Conservation (phyloP, 805 yeast species). For the Soucietia sequanensis region DNA sequence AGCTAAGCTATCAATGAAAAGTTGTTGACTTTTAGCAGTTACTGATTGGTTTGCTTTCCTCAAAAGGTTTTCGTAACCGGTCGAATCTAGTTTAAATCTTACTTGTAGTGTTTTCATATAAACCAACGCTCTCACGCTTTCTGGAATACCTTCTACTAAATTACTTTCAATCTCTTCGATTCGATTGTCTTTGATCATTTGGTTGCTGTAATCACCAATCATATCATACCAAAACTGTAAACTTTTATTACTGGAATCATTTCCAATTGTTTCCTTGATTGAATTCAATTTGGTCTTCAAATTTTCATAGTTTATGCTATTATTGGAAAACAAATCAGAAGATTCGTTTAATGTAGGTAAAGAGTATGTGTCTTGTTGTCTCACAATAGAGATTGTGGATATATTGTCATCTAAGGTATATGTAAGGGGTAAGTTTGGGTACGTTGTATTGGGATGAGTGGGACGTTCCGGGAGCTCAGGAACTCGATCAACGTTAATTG, state of each 20-base stretch:
- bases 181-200: constrained; percentile 6
- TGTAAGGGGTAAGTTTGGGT: constrained; percentile 1
- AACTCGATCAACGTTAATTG: background rate
- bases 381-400: constrained; percentile 18
- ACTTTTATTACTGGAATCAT: constrained; percentile 4
- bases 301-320: constrained; percentile 7
- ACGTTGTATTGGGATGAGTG: background rate
- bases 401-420: constrained; percentile 17
- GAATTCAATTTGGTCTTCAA: constrained; percentile 5
- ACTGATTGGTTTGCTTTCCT: constrained; percentile 20
- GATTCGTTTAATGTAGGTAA: constrained; percentile 26
- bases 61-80: constrained; percentile 29
- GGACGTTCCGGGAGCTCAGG: constrained; percentile 1
- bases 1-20: constrained; percentile 14
- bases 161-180: constrained; percentile 18
- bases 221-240: constrained; percentile 17
- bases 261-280: constrained; percentile 2
- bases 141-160: constrained; percentile 30
- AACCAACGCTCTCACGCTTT: constrained; percentile 24
- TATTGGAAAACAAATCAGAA: constrained; percentile 21
- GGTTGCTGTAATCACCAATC: constrained; percentile 14
- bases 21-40: constrained; percentile 9
- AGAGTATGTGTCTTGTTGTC: constrained; percentile 24
- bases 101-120: constrained; percentile 34
- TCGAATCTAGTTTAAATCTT: constrained; percentile 23